Conservation (phyloP, 139 green algal genomes). For the Tetradesmus lagerheimii region DNA sequence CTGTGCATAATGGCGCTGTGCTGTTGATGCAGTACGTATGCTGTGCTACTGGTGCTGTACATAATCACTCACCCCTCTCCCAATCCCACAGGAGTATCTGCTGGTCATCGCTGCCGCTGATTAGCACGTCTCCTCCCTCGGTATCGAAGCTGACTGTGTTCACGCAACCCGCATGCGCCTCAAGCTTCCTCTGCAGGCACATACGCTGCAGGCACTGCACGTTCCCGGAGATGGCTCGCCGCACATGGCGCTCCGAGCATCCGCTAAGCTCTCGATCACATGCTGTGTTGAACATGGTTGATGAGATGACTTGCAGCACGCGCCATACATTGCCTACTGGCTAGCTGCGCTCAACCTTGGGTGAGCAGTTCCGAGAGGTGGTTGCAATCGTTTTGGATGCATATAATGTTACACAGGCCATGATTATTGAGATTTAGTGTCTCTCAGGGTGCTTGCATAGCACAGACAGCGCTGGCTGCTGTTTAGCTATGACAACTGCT, state of each 20-base stretch:
- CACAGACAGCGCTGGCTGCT: too few species aligned
- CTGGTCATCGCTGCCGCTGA: slow-evolving; percentile 71
- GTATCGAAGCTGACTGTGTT: slow-evolving; percentile 74
- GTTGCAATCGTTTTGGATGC: too few species aligned
- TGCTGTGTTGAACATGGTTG: slow-evolving; percentile 3
- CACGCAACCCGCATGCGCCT: slow-evolving; percentile 65
- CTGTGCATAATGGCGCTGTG: background rate
- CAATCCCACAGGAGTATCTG: slow-evolving; percentile 74
- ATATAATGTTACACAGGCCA: too few species aligned
- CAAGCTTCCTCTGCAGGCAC: slow-evolving; percentile 51
- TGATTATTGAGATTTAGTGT: too few species aligned
- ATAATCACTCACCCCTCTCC: slow-evolving; percentile 41
- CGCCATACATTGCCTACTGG: background rate
- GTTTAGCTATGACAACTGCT: too few species aligned
- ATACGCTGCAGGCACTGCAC: slow-evolving; percentile 44
- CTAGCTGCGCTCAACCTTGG: background rate
- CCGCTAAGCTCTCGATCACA: background rate
- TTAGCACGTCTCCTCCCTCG: slow-evolving; percentile 52
- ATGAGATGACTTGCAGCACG: too few species aligned
- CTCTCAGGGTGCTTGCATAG: too few species aligned
- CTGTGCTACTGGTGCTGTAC: too few species aligned
- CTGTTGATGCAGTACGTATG: background rate
- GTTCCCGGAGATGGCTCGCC: slow-evolving; percentile 1
- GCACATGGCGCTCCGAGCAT: background rate
- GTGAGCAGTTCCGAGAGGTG: background rate